These are phyloP conservation scores for Debaryomyces coudertii DNA, from an alignment of 1,139 yeast genomes.

Conservation along the genomic window DNA sequence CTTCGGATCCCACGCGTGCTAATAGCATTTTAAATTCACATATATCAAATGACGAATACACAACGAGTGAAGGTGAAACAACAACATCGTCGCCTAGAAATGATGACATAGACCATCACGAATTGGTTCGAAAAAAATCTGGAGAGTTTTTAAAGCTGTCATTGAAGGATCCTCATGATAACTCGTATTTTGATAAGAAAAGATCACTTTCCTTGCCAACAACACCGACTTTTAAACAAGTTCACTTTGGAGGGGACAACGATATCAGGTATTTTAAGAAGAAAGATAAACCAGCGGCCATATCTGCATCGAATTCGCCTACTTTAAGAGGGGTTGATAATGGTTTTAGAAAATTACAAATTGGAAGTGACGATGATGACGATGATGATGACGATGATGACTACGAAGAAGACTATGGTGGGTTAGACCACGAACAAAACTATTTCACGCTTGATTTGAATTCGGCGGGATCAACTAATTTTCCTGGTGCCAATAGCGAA, in stretches of 20 bases:
- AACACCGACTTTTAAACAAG: slow-evolving; percentile 72
- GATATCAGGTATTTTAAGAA: slow-evolving; percentile 75
- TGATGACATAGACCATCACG: slow-evolving; percentile 11
- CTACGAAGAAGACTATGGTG: slow-evolving; percentile 18
- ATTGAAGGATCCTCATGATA: slow-evolving; percentile 42
- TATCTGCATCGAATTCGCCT: slow-evolving; percentile 69
- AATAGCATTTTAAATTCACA: slow-evolving; percentile 32
- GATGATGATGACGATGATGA: slow-evolving; percentile 32
- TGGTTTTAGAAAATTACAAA: slow-evolving; percentile 15
- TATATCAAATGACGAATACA: not conserved
- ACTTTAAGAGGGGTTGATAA: slow-evolving; percentile 28
- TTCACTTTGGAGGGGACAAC: slow-evolving; percentile 71
- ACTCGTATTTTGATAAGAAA: slow-evolving; percentile 39
- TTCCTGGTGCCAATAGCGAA: slow-evolving; percentile 26
- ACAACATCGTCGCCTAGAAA: not conserved
- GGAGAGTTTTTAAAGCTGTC: slow-evolving; percentile 82
- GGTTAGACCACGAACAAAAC: slow-evolving; percentile 19
- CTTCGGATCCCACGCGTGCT: slow-evolving; percentile 37
- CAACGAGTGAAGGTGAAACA: not conserved
- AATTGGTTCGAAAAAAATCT: slow-evolving; percentile 67
- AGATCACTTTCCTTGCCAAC: slow-evolving; percentile 70
- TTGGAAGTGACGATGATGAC: slow-evolving; percentile 21
- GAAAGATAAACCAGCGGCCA: slow-evolving; percentile 74
- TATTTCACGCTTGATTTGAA: slow-evolving; percentile 17
- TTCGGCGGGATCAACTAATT: slow-evolving; percentile 24